Evolutionary conservation across 106 monocot genomes (phyloP), one percentile per base, ranked within the genome.

Genomic region (Amphibolis antarctica): DNA sequence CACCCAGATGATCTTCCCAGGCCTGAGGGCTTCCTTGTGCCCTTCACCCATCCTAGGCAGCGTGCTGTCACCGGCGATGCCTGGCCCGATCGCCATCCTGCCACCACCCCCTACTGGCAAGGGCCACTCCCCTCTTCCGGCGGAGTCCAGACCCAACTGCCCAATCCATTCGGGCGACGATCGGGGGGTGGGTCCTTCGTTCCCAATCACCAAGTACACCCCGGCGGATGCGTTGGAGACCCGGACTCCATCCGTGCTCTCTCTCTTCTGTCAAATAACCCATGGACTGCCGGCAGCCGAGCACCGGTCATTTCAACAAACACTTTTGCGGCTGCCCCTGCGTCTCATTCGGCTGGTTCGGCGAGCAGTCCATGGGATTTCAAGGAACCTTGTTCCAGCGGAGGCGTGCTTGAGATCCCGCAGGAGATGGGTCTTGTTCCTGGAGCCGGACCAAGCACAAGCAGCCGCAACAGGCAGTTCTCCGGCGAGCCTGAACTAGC

Each of bases 241-340:
- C 36, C 85, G 0, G 82, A 92, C 71, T 88, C 88, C 63, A 77
- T 74, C 80, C 85, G 92, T 92, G 92, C 92, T 92, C 88, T 92
- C 92, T 92, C 92, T 92, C 92, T 92, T 92, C 92, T 92, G 92
- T 92, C 92, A 92, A 85, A 55, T 80, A 82, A 88, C 69, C 81
- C 77, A 63, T 86, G 82, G 72, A 62, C 63, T 59, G 63, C 64
- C 55, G 19, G 76, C 54, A 77, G 24, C 70, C 63, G 28, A 43
- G 63, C 69, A 26, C 73, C 72, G 10, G 42, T 19, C 4, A 53
- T 71, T n/a, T 26, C 68, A 9, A 50, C 51, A 45, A 55, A 24
- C 49, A 69, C 45, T 60, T 70, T 74, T 25, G 66, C 47, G 14
- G 68, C 31, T 17, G 25, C 24, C 23, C 68, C 24, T 15, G 48